Conservation (phyloP, 2,329 filamentous ascomycete species). For the Colletotrichum lupini region DNA sequence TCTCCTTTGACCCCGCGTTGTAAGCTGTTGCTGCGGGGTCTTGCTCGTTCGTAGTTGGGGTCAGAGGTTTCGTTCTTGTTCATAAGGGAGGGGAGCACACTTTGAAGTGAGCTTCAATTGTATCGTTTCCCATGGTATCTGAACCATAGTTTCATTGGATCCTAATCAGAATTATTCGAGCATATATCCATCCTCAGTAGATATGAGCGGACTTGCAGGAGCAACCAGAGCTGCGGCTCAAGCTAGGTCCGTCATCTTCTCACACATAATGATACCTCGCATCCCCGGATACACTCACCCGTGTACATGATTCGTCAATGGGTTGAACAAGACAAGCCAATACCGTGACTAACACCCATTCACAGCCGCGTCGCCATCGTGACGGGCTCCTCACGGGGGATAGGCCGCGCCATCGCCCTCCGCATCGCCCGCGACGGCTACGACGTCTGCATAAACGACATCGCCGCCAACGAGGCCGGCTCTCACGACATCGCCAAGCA, state of each 20-base stretch:
- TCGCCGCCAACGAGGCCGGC: slow-evolving; percentile 61
- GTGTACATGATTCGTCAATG: background rate
- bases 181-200: background rate
- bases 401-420: slow-evolving; percentile 71
- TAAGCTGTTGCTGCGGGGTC: slow-evolving; percentile 2
- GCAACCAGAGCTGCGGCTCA: slow-evolving; percentile 21
- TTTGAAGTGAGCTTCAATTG: background rate
- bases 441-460: slow-evolving; percentile 73
- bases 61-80: background rate
- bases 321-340: background rate
- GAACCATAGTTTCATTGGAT: background rate
- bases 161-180: accelerated
- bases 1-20: background rate
- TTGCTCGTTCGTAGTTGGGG: background rate
- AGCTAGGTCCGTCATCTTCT: background rate
- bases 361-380: slow-evolving; percentile 28
- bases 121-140: background rate
- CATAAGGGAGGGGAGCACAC: background rate
- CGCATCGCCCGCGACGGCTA: slow-evolving; percentile 74
- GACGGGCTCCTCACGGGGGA: slow-evolving; percentile 42
- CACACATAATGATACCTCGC: background rate
- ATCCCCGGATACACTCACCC: background rate
- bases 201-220: slow-evolving; percentile 25
- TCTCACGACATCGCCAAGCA: slow-evolving; percentile 65
- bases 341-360: background rate